phyloP scores from a whole-genome alignment of 192 early-diverging fungal species.

The Umbelopsis sp. region DNA sequence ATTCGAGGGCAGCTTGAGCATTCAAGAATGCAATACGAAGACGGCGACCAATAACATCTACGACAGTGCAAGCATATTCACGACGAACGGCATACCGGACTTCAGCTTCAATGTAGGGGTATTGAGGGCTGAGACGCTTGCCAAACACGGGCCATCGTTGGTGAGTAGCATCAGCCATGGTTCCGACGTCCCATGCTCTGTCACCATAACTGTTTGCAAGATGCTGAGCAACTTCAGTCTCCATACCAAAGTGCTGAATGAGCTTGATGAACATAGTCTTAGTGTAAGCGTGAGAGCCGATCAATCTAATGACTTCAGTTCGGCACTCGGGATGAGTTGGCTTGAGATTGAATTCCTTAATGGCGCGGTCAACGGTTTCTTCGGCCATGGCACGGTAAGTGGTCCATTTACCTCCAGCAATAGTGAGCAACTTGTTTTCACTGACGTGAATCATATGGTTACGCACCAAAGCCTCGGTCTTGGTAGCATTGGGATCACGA shows the following conservation, averaged over 20 bases:
- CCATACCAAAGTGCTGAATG: slow-evolving; percentile 94
- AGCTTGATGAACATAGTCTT: slow-evolving; percentile 95
- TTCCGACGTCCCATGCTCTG: slow-evolving; percentile 91
- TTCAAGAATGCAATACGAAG: slow-evolving; percentile 92
- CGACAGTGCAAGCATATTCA: slow-evolving; percentile 92
- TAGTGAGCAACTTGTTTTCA: slow-evolving; percentile 81
- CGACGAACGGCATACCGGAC: slow-evolving; percentile 87
- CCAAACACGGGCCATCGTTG: slow-evolving; percentile 82
- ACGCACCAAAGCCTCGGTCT: slow-evolving; percentile 90
- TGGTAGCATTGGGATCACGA: slow-evolving; percentile 91
- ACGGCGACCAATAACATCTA: slow-evolving; percentile 93
- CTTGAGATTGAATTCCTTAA: slow-evolving; percentile 71
- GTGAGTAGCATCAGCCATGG: slow-evolving; percentile 74
- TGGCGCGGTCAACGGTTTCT: slow-evolving; percentile 90
- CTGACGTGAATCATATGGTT: slow-evolving; percentile 97
- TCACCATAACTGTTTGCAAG: slow-evolving; percentile 91
- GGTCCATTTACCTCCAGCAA: slow-evolving; percentile 99
- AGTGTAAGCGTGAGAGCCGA: slow-evolving; percentile 87
- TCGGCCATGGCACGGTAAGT: slow-evolving; percentile 97
- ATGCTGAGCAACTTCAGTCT: slow-evolving; percentile 90
- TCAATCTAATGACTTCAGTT: slow-evolving; percentile 74
- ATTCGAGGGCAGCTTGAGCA: slow-evolving; percentile 85
- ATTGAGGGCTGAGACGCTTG: slow-evolving; percentile 72
- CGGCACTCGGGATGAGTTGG: slow-evolving; percentile 67
- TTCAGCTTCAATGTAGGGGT: slow-evolving; percentile 96